Evolutionary conservation across 2,329 filamentous ascomycete genomes (phyloP), one percentile per base, ranked within the genome.

Genomic region (Chalaropsis thielavioides): DNA sequence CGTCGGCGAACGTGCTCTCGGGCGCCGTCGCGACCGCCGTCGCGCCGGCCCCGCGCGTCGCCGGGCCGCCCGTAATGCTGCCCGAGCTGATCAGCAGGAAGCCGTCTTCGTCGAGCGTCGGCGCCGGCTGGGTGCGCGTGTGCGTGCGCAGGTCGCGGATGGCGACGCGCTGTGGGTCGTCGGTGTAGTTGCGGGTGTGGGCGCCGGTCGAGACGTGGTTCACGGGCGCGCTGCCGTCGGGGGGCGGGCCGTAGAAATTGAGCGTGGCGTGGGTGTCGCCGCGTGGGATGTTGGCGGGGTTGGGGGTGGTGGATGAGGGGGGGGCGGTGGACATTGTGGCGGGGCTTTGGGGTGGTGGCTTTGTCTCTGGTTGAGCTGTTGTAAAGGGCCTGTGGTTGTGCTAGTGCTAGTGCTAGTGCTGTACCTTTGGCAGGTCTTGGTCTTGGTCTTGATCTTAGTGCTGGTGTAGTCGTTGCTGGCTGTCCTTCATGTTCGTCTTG

Each of bases 141-240:
- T 77, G 78, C 62, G 86, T 87, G 63, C 91, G 88, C 70, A 92
- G 80, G 75, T 96, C 91, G 68, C 80, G 76, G 70, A 96, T 81
- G 3, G 72, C 71, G 38, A 90, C 82, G 2, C 78, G 72, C 24
- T 83, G 78, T 8, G 73, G 56, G 49, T 74, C 70, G 67, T 79
- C 75, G 63, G 74, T 74, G 74, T 83, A 88, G 79, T 95, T 95
- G 68, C 80, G 80, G 71, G 83, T 73, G 68, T 89, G 84, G 3
- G n/a, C 43, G 0, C 1, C 27, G 27, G 22, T 17, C 0, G 51
- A 31, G 70, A 90, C 85, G 73, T 84, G 84, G 75, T 86, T 84
- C 77, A 81, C 87, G 27, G 87, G 86, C 0, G 71, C 71, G 10
- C 79, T 75, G 70, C 82, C 80, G 73, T 89, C 83, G 2, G 77